Base-by-base conservation (phyloP, 148 eudicot genomes). In the Chenopodium formosanum region DNA sequence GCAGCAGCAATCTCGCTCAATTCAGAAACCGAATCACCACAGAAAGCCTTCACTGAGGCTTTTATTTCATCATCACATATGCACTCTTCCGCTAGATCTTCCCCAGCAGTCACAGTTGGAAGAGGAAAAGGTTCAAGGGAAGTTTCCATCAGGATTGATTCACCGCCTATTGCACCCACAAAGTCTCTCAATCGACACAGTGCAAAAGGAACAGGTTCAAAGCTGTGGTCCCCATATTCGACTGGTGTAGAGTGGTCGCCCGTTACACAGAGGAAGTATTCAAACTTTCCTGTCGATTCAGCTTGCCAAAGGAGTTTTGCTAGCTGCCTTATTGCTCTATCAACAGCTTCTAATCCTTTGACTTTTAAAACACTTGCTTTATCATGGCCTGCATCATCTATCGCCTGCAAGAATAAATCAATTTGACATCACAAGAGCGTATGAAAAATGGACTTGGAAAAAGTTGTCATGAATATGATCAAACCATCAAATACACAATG, bases 191-290 rank as follows among this genome's bases (percentile, higher is more conserved):
- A 89, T 69, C 89, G 89, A 74, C 98, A 96, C 32, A 96, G 37
- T 31, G 98, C 62, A 80, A 96, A 94, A 31, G 99, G 99, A 44
- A 96, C 99, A 0, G 98, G 95, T 89, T 96, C 97, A 70, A 92
- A 94, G 87, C 99, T 95, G 89, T 95, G 98, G 88, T 95, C 98
- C 1, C 98, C 98, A 62, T 95, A 95, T 44, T 95, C 99, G n/a
- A 95, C 97, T 0, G 99, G 99, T 48, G 99, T 95, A 65, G 99
- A 95, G 85, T 93, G 99, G 81, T 95, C 99, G 47, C 99, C 97
- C 0, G 98, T 94, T 72, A 94, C 92, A 78, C 99, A 94, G 12
- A 96, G 86, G 86, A 75, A 92, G 83, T 86, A 96, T 63, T 91
- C 84, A 70, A 88, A 92, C 11, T 81, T 84, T n/a, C 98, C 95